Evolutionary conservation across 2,329 filamentous ascomycete species (phyloP).

Genomic region (Curvularia lunata): DNA sequence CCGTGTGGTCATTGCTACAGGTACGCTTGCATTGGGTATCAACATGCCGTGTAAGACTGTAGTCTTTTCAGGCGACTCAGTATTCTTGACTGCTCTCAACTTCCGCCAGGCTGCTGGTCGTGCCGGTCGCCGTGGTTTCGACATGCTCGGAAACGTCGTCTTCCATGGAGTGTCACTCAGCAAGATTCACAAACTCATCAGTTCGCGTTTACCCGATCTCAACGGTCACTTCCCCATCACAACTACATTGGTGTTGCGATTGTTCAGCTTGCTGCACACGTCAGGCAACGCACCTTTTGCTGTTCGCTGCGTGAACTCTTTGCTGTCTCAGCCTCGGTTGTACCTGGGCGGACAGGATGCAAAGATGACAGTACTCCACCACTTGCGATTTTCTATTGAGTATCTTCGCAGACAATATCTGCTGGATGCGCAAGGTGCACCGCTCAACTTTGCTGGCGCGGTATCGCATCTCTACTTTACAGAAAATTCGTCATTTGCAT

Average conservation of each 20-base stretch:
- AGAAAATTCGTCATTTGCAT: conserved; percentile 76
- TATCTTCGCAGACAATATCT: conserved; percentile 74
- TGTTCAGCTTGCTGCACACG: conserved; percentile 70
- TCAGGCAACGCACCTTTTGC: conserved; percentile 70
- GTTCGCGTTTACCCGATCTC: conserved; percentile 74
- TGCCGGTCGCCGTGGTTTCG: conserved; percentile 80
- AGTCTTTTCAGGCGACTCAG: conserved; percentile 75
- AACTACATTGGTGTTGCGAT: conserved; percentile 71
- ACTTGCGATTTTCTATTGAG: conserved; percentile 80
- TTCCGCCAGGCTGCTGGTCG: conserved; percentile 79
- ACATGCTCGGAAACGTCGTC: conserved; percentile 80
- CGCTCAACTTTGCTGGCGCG: conserved; percentile 74
- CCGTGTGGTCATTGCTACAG: conserved; percentile 74
- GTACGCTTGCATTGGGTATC: conserved; percentile 77
- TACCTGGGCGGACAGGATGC: conserved; percentile 73
- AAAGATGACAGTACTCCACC: conserved; percentile 73
- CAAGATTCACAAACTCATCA: conserved; percentile 72
- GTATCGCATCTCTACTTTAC: conserved; percentile 78
- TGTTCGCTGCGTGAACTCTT: conserved; percentile 65
- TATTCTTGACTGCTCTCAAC: conserved; percentile 75
- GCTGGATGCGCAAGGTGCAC: conserved; percentile 64
- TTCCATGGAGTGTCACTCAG: conserved; percentile 69
- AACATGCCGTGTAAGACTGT: conserved; percentile 78
- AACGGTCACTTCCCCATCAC: conserved; percentile 81
- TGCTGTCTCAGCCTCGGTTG: conserved; percentile 72